Base-by-base conservation (phyloP, 2,329 filamentous ascomycete species). In the Paraconiothyrium brasiliense region DNA sequence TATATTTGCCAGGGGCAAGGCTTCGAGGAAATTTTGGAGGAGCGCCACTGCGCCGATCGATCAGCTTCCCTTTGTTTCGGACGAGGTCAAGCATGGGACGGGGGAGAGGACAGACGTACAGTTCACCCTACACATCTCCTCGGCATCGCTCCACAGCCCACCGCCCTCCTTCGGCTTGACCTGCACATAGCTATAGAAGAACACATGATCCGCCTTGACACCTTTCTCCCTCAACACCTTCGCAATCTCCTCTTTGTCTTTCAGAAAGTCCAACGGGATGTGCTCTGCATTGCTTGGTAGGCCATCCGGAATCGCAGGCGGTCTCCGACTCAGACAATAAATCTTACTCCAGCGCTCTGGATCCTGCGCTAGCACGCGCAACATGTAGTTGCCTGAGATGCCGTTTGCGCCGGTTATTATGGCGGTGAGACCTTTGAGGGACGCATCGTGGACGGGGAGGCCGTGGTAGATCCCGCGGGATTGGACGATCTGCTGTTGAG, bases 151-250 rank as follows among this genome's bases (percentile, higher is more conserved):
- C 84, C 84, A 86, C 10, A 84, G 68, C 1, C 78, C 75, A 14
- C 75, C 73, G 2, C 81, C 81, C 16, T 77, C 73, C 58, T 82
- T 82, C 0, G 83, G 83, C 34, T 78, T 72, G 0, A 80, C 80
- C 63, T 86, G 84, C n/a, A 85, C 76, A 74, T 86, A 86, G 1
- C 83, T 83, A 61, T 82, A 86, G 76, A 85, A 87, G 72, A 86
- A 86, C 22, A 85, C 75, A 64, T 86, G 80, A 62, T 82, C 81
- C 3, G 68, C 75, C 63, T 69, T 71, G 2, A 81, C 76, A 0
- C 70, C 66, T 16, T 75, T 74, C 27, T 74, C 66, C 59, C 75
- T 74, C 52, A 82, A 59, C 0, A 74, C 68, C 3, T 62, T 39
- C 0, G 79, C 78, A 34, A 82, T 81, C 22, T 77, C 72, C n/a